A percentile compares a stretch with the other conserved stretches of the same genome.
Evolutionary conservation across 202 grass and related monocot species (phyloP).

Genomic region (Sporobolus alterniflorus): DNA sequence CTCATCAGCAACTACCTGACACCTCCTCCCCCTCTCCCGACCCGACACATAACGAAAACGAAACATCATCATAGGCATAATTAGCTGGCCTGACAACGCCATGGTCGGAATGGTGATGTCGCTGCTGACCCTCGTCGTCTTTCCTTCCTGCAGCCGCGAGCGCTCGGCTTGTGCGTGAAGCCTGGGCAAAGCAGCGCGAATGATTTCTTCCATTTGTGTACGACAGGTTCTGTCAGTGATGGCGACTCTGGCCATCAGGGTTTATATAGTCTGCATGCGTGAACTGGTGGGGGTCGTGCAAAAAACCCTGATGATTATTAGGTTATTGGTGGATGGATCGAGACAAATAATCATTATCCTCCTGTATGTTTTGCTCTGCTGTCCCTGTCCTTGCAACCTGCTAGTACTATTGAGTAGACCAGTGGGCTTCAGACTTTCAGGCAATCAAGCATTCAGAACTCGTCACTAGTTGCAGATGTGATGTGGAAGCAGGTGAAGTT

Average conservation of each 20-base stretch:
- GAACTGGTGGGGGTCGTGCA: not conserved
- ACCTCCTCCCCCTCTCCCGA: too few species aligned
- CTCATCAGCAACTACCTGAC: too few species aligned
- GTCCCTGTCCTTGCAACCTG: constrained; percentile 44
- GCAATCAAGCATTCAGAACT: constrained; percentile 6
- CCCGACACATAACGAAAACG: not conserved
- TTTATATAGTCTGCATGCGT: not conserved
- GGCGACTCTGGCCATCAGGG: not conserved
- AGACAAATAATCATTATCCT: constrained; percentile 16
- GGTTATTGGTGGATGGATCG: not conserved
- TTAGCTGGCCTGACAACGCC: too few species aligned
- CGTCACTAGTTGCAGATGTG: constrained; percentile 5
- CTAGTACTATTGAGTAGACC: constrained; percentile 5
- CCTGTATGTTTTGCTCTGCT: constrained; percentile 4
- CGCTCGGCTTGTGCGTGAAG: not conserved
- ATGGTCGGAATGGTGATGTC: not conserved
- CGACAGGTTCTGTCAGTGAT: constrained; percentile 2
- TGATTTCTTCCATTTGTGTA: not conserved
- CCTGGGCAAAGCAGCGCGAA: constrained; percentile 9
- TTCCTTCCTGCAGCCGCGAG: not conserved
- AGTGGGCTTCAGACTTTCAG: constrained; percentile 23
- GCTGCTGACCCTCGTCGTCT: too few species aligned
- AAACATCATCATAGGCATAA: constrained; percentile 15
- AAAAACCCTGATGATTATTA: not conserved
- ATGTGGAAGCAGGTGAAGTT: constrained; percentile 36